A percentile compares a stretch with the other conserved stretches of the same genome.
Conservation (phyloP, 176 grass and related monocot genomes). For the Zea luxurians region DNA sequence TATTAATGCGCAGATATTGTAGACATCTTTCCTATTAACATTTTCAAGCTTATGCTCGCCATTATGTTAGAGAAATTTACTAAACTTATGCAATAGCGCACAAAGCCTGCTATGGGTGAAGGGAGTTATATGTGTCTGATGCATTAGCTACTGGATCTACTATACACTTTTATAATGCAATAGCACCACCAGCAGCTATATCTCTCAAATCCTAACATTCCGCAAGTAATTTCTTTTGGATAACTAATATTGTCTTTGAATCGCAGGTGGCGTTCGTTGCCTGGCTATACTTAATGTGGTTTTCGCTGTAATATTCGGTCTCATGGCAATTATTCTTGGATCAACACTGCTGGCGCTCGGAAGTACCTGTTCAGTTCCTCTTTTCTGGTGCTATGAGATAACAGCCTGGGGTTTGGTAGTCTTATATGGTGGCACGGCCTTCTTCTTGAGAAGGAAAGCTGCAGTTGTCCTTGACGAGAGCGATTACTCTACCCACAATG, state of each 20-base stretch:
- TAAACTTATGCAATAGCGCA: not conserved
- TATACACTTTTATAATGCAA: slow-evolving; percentile 11
- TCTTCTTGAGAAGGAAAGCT: slow-evolving; percentile 81
- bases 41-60: not conserved
- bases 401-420: slow-evolving; percentile 79
- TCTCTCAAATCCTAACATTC: slow-evolving; percentile 10
- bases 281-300: slow-evolving; percentile 76
- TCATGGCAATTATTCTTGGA: slow-evolving; percentile 90
- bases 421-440: slow-evolving; percentile 76
- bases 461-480: slow-evolving; percentile 69
- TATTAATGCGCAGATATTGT: not conserved
- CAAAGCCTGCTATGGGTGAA: not conserved
- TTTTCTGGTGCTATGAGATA: slow-evolving; percentile 98
- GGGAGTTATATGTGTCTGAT: slow-evolving; percentile 17
- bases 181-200: not conserved
- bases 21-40: slow-evolving; percentile 7
- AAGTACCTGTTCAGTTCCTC: slow-evolving; percentile 81
- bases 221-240: not conserved
- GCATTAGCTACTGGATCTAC: slow-evolving; percentile 10
- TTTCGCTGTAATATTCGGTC: slow-evolving; percentile 69
- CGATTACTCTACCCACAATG: slow-evolving; percentile 56
- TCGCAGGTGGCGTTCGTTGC: slow-evolving; percentile 84
- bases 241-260: slow-evolving; percentile 35
- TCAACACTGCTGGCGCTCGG: slow-evolving; percentile 73
- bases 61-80: not conserved